A percentile compares a stretch with the other conserved stretches of the same genome.
Evolutionary conservation across 2,329 filamentous ascomycete genomes (phyloP).

Genomic region (Claviceps sorghi): DNA sequence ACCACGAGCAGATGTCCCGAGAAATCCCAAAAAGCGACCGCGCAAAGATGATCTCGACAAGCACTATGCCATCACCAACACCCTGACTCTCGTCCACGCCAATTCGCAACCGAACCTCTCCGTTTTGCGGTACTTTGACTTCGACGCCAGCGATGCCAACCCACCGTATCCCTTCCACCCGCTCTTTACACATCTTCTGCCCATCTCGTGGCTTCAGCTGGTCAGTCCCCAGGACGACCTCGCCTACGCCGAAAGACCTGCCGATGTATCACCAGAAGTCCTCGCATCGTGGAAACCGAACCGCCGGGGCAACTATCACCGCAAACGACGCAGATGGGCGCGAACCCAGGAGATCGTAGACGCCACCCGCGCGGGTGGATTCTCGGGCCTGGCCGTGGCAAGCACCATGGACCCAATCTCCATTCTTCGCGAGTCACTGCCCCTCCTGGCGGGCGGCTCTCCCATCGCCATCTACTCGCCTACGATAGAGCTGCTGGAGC

Average conservation of each 20-base stretch:
- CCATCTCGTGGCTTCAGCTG: constrained; percentile 84
- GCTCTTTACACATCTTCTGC: constrained; percentile 65
- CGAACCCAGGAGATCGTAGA: constrained; percentile 59
- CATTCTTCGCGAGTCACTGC: constrained; percentile 60
- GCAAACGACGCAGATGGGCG: constrained; percentile 75
- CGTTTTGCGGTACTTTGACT: constrained; percentile 79
- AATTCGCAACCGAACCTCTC: constrained; percentile 80
- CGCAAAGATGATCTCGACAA: constrained; percentile 40
- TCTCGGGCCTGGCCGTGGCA: constrained; percentile 71
- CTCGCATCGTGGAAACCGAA: constrained; percentile 63
- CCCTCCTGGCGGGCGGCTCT: constrained; percentile 69
- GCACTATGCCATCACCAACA: constrained; percentile 56
- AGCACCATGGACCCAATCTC: constrained; percentile 68
- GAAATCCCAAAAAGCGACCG: constrained; percentile 13
- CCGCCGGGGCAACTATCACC: constrained; percentile 72
- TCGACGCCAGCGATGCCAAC: constrained; percentile 53
- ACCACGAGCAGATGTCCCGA: constrained; percentile 3
- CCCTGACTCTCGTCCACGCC: constrained; percentile 64
- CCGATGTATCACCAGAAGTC: constrained; percentile 40
- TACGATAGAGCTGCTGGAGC: constrained; percentile 61
- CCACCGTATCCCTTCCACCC: constrained; percentile 52
- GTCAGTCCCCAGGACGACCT: constrained; percentile 61
- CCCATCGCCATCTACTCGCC: constrained; percentile 77
- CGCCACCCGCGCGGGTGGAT: constrained; percentile 57
- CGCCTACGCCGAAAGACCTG: constrained; percentile 54